These are phyloP conservation scores for Otatea glauca DNA, from an alignment of 176 grass and related monocot species.

Conservation along the genomic window DNA sequence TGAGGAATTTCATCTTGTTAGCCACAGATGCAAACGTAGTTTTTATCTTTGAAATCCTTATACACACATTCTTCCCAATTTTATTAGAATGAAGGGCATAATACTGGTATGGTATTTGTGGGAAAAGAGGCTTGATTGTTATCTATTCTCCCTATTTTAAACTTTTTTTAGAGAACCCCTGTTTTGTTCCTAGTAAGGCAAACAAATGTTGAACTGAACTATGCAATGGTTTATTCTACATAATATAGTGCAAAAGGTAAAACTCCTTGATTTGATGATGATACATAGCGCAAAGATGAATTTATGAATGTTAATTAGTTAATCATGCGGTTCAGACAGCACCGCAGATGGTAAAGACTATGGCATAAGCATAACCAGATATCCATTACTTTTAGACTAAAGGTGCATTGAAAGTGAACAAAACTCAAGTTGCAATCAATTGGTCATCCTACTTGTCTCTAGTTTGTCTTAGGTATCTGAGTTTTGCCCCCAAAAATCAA, in stretches of 20 bases:
- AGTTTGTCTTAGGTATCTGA: constrained; percentile 43
- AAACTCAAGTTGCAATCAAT: constrained; percentile 38
- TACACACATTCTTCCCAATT: neutral
- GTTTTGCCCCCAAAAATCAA: constrained; percentile 34
- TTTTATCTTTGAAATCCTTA: constrained; percentile 1
- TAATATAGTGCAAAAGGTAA: neutral
- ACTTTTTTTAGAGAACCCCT: neutral
- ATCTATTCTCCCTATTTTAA: neutral
- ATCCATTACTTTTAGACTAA: constrained; percentile 1
- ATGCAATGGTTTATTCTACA: neutral
- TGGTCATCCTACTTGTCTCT: constrained; percentile 47
- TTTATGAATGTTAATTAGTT: neutral
- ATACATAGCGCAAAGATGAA: constrained; percentile 22
- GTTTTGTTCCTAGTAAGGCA: constrained; percentile 6
- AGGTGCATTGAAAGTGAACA: constrained; percentile 18
- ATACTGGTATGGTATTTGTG: neutral
- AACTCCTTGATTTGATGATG: neutral
- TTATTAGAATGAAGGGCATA: neutral
- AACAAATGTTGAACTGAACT: neutral
- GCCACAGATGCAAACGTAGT: neutral
- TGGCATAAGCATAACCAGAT: neutral
- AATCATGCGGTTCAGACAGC: neutral
- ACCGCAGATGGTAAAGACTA: neutral
- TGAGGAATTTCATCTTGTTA: neutral
- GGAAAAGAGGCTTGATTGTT: neutral